phyloP scores from a whole-genome alignment of 306 rosid species.

The Rubus parviflorus region DNA sequence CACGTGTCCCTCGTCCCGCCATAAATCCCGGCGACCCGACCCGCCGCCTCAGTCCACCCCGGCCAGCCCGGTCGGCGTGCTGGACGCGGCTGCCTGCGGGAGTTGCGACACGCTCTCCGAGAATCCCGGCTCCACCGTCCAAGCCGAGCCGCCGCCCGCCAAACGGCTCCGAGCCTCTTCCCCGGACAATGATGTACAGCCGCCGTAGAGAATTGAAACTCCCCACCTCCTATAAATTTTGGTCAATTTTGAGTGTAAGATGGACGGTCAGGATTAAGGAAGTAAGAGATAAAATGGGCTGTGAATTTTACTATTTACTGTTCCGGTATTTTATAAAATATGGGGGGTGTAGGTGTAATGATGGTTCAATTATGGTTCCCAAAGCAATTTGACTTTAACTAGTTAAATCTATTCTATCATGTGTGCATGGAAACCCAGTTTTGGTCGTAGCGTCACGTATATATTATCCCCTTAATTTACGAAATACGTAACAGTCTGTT shows the following conservation, averaged over 20 bases:
- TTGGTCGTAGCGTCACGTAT: not conserved
- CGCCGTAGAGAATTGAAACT: conserved; percentile 15
- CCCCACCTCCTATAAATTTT: not conserved
- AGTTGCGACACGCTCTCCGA: conserved; percentile 64
- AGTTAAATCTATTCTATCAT: not conserved
- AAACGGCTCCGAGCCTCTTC: conserved; percentile 46
- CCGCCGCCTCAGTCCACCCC: conserved; percentile 30
- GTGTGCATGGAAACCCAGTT: not conserved
- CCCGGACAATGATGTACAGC: conserved; percentile 35
- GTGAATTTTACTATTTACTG: not conserved
- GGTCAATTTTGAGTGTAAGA: not conserved
- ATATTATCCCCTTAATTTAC: not conserved
- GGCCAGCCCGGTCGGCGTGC: conserved; percentile 66
- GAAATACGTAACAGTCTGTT: not conserved
- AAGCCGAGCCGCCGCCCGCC: conserved; percentile 46
- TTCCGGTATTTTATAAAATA: not conserved
- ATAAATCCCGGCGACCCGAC: conserved; percentile 28
- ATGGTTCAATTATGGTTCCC: conserved; percentile 24
- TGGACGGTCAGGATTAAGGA: not conserved
- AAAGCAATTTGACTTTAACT: not conserved
- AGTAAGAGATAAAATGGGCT: not conserved
- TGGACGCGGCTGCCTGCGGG: conserved; percentile 55
- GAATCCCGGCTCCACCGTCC: conserved; percentile 19
- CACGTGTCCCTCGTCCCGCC: conserved; percentile 51
- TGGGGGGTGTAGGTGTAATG: conserved; percentile 5